Evolutionary conservation across 1,139 yeast genomes (phyloP), one percentile per base, ranked within the genome.

Genomic region (Candida pseudoviswanathii): DNA sequence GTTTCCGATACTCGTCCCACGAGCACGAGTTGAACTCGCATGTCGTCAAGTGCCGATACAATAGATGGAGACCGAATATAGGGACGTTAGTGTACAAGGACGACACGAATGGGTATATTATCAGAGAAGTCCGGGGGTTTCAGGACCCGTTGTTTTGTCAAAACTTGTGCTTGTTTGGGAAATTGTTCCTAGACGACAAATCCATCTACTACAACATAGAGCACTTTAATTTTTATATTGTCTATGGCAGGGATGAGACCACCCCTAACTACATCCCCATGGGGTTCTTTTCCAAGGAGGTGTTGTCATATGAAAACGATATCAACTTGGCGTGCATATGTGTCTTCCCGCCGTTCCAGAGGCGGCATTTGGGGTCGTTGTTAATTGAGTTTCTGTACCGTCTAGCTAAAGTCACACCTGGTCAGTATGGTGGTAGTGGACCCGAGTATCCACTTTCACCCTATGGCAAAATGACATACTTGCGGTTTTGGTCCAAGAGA

Each of bases 251-350:
- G 8, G 67, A 63, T 39, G 64, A 45, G 54, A 58, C 43, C 62
- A 46, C 43, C 26, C 49, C 50, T n/a, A 52, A 56, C 25, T 66
- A 61, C 48, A 61, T 75, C 43, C 91, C 95, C 5, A 82, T 91
- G 86, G 99, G 98, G 1, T 94, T 90, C 63, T 94, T 90, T 61
- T 91, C 97, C 24, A 89, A 89, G 58, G 99, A 94, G 61, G 70
- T 86, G 43, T 74, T 87, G 1, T 85, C 97, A 0, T 89, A 92
- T 82, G 95, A 89, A 49, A 80, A 82, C 49, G 89, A 91, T 52
- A 74, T 70, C 61, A 94, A 94, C 63, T 71, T 94, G 45, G 97
- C 97, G 0, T 94, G 98, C 63, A 88, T 94, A 25, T 78, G 96
- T 57, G 82, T 90, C 3, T 89, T 94, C 55, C 99, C 99, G 0